Evolutionary conservation across 768 basidiomycete genomes (phyloP).

Genomic region (Pleurotus tuber-regium): DNA sequence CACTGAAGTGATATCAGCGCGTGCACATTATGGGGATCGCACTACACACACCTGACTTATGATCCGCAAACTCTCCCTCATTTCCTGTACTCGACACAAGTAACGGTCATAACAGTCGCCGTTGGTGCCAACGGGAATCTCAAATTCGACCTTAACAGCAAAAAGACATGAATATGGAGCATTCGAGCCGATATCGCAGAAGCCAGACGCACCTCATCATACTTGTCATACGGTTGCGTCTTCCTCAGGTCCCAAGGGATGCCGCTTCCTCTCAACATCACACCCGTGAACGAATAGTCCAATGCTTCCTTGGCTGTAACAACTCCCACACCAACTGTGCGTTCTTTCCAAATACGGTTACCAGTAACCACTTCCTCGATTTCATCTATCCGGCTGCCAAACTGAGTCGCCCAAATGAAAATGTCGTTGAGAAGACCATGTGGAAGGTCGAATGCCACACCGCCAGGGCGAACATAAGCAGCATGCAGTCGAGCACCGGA

Average conservation of each 20-base stretch:
- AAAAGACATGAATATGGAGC: slow-evolving; percentile 2
- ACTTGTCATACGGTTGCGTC: slow-evolving; percentile 92
- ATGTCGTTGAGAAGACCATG: slow-evolving; percentile 99
- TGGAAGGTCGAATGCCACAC: slow-evolving; percentile 96
- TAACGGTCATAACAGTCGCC: slow-evolving; percentile 99
- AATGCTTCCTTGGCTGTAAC: slow-evolving; percentile 92
- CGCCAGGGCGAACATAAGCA: slow-evolving; percentile 97
- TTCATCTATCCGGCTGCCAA: slow-evolving; percentile 87
- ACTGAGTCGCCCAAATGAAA: slow-evolving; percentile 97
- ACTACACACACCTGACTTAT: slow-evolving; percentile 63
- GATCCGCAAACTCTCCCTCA: slow-evolving; percentile 91
- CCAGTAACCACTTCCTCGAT: slow-evolving; percentile 97
- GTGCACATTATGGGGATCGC: background rate
- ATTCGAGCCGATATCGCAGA: background rate
- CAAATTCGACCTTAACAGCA: slow-evolving; percentile 79
- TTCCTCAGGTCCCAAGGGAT: slow-evolving; percentile 95
- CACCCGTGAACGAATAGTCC: slow-evolving; percentile 92
- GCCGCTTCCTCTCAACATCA: slow-evolving; percentile 94
- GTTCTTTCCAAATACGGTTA: slow-evolving; percentile 97
- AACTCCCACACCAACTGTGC: slow-evolving; percentile 85
- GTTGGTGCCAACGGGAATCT: slow-evolving; percentile 93
- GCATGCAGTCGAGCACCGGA: slow-evolving; percentile 96
- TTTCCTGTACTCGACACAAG: slow-evolving; percentile 96
- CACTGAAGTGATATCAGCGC: slow-evolving; percentile 47
- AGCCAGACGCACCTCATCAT: slow-evolving; percentile 70